Conservation (phyloP, 345 rosid genomes). For the Geranium brycei region DNA sequence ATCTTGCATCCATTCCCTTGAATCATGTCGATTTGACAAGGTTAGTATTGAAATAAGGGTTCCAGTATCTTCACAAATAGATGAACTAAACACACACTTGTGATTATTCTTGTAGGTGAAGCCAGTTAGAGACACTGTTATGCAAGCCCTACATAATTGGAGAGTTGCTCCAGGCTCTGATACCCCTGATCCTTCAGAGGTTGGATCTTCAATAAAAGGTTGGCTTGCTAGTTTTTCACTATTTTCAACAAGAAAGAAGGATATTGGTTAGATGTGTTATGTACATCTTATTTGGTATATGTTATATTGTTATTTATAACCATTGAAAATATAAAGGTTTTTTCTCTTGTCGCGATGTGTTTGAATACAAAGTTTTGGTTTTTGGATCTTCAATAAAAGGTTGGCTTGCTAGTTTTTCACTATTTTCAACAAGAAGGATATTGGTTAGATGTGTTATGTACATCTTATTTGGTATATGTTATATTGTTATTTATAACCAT, state of each 20-base stretch:
- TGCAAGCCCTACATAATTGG: conserved; percentile 75
- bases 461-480: too few relatives aligned
- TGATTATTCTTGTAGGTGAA: conserved; percentile 44
- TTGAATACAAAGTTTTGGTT: too few relatives aligned
- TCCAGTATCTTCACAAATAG: too few relatives aligned
- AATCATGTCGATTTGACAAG: conserved; percentile 93
- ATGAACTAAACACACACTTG: too few relatives aligned
- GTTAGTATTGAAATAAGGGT: conserved; percentile 17
- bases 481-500: too few relatives aligned
- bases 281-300: too few relatives aligned
- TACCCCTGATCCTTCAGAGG: conserved; percentile 61
- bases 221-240: not conserved
- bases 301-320: too few relatives aligned
- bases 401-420: conserved; percentile 7
- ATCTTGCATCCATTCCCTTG: conserved; percentile 62
- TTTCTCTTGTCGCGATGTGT: too few relatives aligned
- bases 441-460: too few relatives aligned
- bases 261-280: too few relatives aligned
- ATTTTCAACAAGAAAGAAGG: not conserved
- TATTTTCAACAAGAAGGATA: not conserved
- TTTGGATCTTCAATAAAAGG: conserved; percentile 79
- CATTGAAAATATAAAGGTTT: too few relatives aligned
- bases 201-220: conserved; percentile 80
- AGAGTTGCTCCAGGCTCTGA: conserved; percentile 49
- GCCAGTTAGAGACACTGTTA: conserved; percentile 78